A percentile compares a stretch with the other conserved stretches of the same genome.
phyloP scores from a whole-genome alignment of 2,329 filamentous ascomycete genomes.

The Colletotrichum sidae region DNA sequence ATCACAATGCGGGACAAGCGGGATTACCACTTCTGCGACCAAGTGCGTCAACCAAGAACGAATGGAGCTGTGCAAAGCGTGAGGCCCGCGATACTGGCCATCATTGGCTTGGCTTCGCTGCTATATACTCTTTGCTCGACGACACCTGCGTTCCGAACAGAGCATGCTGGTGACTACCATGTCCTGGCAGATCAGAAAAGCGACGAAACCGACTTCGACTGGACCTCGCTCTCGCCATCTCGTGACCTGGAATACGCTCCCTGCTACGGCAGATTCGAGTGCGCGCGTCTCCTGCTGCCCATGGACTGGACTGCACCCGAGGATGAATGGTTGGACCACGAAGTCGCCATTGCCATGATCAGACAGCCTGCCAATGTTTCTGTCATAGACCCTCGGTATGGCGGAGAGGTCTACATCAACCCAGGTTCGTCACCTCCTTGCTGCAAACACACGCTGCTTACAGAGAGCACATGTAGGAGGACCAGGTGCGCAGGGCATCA shows the following conservation, averaged over 20 bases:
- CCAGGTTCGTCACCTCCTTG: slow-evolving; percentile 45
- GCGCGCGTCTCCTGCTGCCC: slow-evolving; percentile 56
- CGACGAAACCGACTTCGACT: slow-evolving; percentile 45
- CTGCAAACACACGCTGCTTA: no score
- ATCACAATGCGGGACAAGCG: not conserved
- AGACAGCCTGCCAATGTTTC: slow-evolving; percentile 53
- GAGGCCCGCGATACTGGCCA: no score
- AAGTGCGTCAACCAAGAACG: no score
- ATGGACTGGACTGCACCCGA: slow-evolving; percentile 50
- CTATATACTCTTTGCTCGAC: not conserved
- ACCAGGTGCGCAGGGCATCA: slow-evolving; percentile 1
- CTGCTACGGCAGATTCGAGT: slow-evolving; percentile 53
- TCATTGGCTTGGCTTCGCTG: no score
- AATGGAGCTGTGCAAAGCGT: no score
- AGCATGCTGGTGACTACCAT: not conserved
- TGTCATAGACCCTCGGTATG: slow-evolving; percentile 50
- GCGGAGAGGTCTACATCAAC: slow-evolving; percentile 56
- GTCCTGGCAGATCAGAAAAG: not conserved
- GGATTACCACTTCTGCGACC: no score
- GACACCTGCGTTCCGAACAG: not conserved
- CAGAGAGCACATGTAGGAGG: not conserved
- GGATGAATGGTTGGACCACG: slow-evolving; percentile 41
- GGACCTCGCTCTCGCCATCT: slow-evolving; percentile 48
- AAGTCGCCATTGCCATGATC: slow-evolving; percentile 53
- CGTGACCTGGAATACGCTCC: slow-evolving; percentile 49